These are phyloP conservation scores for Cercophora newfieldiana DNA, from an alignment of 495 filamentous ascomycete species.

Conservation along the genomic window DNA sequence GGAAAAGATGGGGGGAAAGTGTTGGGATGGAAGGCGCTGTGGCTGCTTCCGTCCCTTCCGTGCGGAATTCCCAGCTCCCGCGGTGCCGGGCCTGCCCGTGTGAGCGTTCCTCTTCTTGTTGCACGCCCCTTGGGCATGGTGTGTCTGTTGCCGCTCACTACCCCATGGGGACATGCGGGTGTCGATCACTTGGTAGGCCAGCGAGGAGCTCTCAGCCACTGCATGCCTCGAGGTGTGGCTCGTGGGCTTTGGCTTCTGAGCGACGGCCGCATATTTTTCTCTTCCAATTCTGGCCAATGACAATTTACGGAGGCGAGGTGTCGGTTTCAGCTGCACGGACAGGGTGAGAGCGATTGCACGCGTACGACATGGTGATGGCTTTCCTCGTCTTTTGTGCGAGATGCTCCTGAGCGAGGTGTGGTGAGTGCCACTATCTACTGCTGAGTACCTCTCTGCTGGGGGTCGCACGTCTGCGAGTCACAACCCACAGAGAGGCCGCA, in stretches of 20 bases:
- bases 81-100: slow-evolving; percentile 8
- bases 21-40: neutral
- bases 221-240: neutral
- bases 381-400: too few relatives aligned
- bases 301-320: neutral
- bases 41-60: neutral
- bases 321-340: neutral
- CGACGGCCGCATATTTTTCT: neutral
- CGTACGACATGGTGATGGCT: neutral
- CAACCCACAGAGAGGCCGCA: too few relatives aligned
- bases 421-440: neutral
- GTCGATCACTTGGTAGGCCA: slow-evolving; percentile 6
- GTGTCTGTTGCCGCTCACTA: neutral
- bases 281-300: neutral
- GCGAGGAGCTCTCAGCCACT: neutral
- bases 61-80: slow-evolving; percentile 16
- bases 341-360: neutral
- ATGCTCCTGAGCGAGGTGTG: neutral
- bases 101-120: slow-evolving; percentile 2
- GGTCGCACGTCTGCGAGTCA: too few relatives aligned
- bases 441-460: neutral
- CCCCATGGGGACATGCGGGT: slow-evolving; percentile 11
- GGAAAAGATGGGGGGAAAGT: neutral
- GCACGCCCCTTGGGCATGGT: neutral
- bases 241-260: neutral